Conservation (phyloP, 2,329 filamentous ascomycete genomes). For the Fusarium ambrosium region DNA sequence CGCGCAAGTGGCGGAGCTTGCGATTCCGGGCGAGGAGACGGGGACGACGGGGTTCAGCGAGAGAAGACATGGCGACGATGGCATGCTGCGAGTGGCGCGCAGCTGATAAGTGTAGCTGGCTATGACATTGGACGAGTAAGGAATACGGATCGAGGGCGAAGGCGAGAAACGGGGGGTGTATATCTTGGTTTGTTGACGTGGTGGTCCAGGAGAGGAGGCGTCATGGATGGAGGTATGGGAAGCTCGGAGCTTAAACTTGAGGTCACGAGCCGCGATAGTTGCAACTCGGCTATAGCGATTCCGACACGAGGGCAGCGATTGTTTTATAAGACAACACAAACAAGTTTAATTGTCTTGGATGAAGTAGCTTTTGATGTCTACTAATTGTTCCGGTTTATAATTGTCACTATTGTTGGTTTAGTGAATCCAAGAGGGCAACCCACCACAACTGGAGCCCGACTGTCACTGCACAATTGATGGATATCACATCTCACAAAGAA, state of each 20-base stretch:
- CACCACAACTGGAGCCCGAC: not conserved
- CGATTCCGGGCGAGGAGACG: constrained; percentile 80
- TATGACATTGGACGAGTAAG: constrained; percentile 38
- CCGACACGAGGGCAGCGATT: not conserved
- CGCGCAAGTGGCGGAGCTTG: constrained; percentile 87
- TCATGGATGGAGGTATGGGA: constrained; percentile 22
- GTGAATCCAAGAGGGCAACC: not conserved
- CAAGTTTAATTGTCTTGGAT: not conserved
- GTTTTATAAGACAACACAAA: not conserved
- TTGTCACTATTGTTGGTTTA: not conserved
- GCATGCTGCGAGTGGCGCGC: constrained; percentile 39
- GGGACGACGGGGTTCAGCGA: constrained; percentile 59
- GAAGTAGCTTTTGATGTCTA: not conserved
- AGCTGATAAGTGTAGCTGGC: constrained; percentile 18
- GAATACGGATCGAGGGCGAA: constrained; percentile 5
- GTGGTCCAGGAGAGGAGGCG: constrained; percentile 25
- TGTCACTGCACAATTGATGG: not conserved
- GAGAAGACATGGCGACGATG: constrained; percentile 50
- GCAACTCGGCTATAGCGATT: constrained; percentile 45
- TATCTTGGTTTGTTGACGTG: not conserved
- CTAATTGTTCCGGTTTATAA: not conserved
- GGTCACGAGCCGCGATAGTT: constrained; percentile 45
- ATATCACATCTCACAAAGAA: not conserved
- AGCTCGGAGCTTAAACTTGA: constrained; percentile 39
- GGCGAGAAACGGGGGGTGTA: not conserved